phyloP scores from a whole-genome alignment of 2,329 filamentous ascomycete genomes.

The Fusarium caatingaense region DNA sequence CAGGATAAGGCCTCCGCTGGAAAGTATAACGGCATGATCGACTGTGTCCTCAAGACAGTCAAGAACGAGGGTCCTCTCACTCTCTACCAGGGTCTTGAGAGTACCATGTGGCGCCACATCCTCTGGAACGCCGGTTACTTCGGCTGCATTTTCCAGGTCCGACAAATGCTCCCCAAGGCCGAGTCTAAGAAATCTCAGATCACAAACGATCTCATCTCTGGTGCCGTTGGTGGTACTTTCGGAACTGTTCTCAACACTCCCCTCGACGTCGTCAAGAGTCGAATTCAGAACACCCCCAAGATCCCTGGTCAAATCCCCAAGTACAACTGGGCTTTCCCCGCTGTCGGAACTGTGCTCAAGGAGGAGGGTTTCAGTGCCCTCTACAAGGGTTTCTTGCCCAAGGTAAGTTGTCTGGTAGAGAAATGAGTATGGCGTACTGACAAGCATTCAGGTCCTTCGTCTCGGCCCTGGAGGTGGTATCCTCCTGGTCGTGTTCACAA shows the following conservation, averaged over 20 bases:
- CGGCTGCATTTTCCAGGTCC: constrained; percentile 97
- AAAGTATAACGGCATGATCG: constrained; percentile 85
- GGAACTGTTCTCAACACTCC: constrained; percentile 96
- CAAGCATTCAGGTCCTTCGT: constrained; percentile 53
- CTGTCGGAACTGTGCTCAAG: constrained; percentile 84
- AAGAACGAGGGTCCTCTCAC: constrained; percentile 85
- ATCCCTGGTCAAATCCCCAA: constrained; percentile 85
- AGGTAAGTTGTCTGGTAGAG: constrained; percentile 74
- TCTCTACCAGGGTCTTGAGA: constrained; percentile 96
- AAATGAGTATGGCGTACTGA: neutral
- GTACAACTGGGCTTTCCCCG: constrained; percentile 98
- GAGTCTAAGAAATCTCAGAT: constrained; percentile 84
- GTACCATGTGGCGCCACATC: constrained; percentile 93
- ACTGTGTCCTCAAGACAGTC: constrained; percentile 84
- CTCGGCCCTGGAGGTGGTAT: constrained; percentile 72
- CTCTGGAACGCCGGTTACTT: constrained; percentile 97
- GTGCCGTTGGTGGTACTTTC: constrained; percentile 84
- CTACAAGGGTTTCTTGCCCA: constrained; percentile 98
- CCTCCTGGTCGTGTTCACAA: constrained; percentile 86
- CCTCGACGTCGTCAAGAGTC: constrained; percentile 97
- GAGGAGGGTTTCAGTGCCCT: constrained; percentile 93
- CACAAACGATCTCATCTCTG: constrained; percentile 87
- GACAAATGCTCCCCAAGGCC: constrained; percentile 82
- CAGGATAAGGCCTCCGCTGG: constrained; percentile 94
- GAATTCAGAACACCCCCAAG: constrained; percentile 94